Percentiles rank a stretch among this genome's conserved stretches.
Conservation (phyloP, 1,139 yeast species). For the Cylindricascospora bacillispora region DNA sequence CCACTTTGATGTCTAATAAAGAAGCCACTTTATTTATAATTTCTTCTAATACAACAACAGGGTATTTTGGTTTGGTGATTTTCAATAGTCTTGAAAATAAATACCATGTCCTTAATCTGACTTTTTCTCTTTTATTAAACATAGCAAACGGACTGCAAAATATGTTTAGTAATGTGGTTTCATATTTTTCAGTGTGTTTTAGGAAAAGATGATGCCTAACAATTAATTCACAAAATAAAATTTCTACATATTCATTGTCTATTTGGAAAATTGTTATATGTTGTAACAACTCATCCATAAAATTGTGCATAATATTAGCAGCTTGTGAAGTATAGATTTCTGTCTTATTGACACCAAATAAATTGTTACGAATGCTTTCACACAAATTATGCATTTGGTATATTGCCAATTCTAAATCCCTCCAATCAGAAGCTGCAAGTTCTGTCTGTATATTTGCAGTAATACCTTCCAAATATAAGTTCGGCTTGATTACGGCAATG, state of each 20-base stretch:
- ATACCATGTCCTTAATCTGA: conserved; percentile 82
- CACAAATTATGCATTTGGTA: conserved; percentile 68
- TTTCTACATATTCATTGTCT: conserved; percentile 68
- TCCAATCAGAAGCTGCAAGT: conserved; percentile 48
- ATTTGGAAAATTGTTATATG: conserved; percentile 34
- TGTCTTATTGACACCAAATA: conserved; percentile 53
- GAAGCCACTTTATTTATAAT: conserved; percentile 38
- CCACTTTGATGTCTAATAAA: conserved; percentile 48
- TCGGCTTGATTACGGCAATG: conserved; percentile 63
- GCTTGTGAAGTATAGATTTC: conserved; percentile 54
- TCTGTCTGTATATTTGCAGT: conserved; percentile 52
- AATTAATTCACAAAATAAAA: conserved; percentile 70
- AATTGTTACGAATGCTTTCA: conserved; percentile 65
- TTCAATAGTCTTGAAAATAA: conserved; percentile 73
- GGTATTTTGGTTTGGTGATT: conserved; percentile 53
- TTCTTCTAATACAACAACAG: conserved; percentile 37
- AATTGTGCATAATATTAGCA: conserved; percentile 38
- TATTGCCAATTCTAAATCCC: conserved; percentile 73
- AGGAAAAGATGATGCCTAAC: conserved; percentile 68
- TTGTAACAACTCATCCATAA: conserved; percentile 37
- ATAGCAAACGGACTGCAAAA: conserved; percentile 76
- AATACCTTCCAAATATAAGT: conserved; percentile 57
- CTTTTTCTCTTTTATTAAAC: conserved; percentile 58
- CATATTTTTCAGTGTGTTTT: conserved; percentile 28
- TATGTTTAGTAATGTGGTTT: conserved; percentile 50